Base-by-base conservation (phyloP, 768 basidiomycete species). In the Leucosporidium scottii region DNA sequence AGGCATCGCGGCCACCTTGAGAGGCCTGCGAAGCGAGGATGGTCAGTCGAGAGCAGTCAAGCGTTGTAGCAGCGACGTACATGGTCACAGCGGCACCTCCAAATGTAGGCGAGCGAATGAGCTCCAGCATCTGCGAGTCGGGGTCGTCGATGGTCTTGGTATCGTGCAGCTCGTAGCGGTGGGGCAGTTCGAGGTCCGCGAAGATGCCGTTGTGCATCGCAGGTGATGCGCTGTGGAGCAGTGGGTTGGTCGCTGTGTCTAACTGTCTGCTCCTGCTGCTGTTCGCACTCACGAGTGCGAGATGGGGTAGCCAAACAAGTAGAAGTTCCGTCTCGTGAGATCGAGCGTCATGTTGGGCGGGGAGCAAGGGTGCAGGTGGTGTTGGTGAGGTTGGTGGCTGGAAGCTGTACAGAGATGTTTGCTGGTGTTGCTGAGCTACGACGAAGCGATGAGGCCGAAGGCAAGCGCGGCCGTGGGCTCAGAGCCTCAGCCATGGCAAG, bases 251-350 rank as follows among this genome's bases (percentile, higher is more conserved):
- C 2, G 2, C 3, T 2, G 39, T 44, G 10, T 17, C 15, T 17
- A 8, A 6, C 39, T 44, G 15, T n/a, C 39, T 44, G 39, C 39
- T 44, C 3, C 10, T 44, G 39, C 15, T 12, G 2, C 13, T n/a
- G 31, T 21, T 20, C 31, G 21, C 6, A 31, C 50, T 27, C 23
- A 57, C 62, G 54, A 59, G 54, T 66, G 65, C n/a, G 49, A 27
- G 64, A 73, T 73, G 12, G 74, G 74, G 49, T 48, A 66, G 34
- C 74, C 74, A n/a, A 74, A 74, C 2, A 74, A 65, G n/a, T 67
- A 69, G 55, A 69, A 62, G 51, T n/a, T 17, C 12, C 39, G 39
- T 13, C 39, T 44, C 39, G 39, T 44, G 39, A 44, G 39, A 44
- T 44, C 39, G 13, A 44, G 39, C 39, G 39, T 44, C 39, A 44